Evolutionary conservation across 345 rosid genomes (phyloP).

Genomic region (Erodium maritimum): DNA sequence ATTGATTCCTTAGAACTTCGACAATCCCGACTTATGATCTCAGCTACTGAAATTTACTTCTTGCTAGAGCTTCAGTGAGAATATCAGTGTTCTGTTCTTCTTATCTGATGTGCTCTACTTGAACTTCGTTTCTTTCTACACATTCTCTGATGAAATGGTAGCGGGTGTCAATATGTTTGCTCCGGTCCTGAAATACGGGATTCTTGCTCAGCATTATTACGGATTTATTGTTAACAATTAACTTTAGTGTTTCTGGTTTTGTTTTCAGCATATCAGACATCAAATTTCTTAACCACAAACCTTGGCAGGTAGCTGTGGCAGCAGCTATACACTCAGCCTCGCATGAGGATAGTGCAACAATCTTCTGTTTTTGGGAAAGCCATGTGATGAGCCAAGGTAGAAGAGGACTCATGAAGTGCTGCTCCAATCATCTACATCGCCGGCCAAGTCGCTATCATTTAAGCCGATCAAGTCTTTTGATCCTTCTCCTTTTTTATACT

Average conservation of each 20-base stretch:
- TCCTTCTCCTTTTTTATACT: not conserved
- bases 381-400: not conserved
- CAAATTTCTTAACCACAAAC: not conserved
- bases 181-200: not conserved
- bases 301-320: not conserved
- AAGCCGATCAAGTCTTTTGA: not conserved
- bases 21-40: too few species aligned
- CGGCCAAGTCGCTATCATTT: not conserved
- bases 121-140: not conserved
- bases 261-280: not conserved
- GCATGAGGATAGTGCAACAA: conserved; percentile 1
- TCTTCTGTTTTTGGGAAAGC: not conserved
- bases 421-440: not conserved
- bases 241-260: not conserved
- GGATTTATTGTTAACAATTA: not conserved
- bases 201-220: not conserved
- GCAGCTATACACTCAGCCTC: not conserved
- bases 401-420: not conserved
- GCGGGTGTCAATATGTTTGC: conserved; percentile 1
- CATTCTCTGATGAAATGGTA: not conserved
- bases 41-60: too few species aligned
- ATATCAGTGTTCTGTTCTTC: not conserved
- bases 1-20: too few species aligned
- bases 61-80: too few species aligned
- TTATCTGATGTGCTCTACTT: not conserved